Evolutionary conservation across 1,284 basidiomycete species (phyloP), one percentile per base, ranked within the genome.

Genomic region (Heterobasidion occidentale): DNA sequence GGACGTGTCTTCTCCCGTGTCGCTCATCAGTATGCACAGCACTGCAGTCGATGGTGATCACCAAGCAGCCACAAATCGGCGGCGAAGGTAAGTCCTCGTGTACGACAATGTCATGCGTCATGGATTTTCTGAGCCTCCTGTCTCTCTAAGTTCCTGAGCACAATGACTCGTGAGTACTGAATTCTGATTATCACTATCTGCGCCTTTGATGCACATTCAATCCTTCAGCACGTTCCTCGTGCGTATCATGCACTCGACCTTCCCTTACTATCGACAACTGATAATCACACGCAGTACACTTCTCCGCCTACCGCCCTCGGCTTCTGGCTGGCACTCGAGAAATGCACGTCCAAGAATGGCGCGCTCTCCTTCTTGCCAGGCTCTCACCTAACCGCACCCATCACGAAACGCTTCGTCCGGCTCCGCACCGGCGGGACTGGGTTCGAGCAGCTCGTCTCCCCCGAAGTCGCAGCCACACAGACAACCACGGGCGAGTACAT

Each of bases 41-140:
- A 5, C 74, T 98, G 54, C 96, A 99, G 70, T 92, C 88, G 15
- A 98, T 98, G 96, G 79, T 98, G 20, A 95, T 96, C 56, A 91
- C 86, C 65, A 95, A 96, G 69, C 92, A 94, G 67, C 84, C 89
- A 2, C 77, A 85, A 55, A 94, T 96, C 35, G 94, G 94, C 2
- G 93, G 92, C 1, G 84, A 90, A 78, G 92, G 92, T 92, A 34
- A 15, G 59, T 62, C 52, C 55, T 33, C 38, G 19, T 36, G 17
- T 49, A 42, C 38, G 53, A 33, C 34, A 56, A 34, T 38, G 34
- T 56, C 12, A 27, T 27, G 27, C 27, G 6, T 27, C 1, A 1
- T 6, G 27, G 6, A 27, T 5, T 27, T 5, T 27, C 27, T 27
- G 27, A 27, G 27, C 27, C 27, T 27, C 50, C 38, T 55, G 56